Conservation (phyloP, 192 early-diverging fungal genomes). For the Backusella parvicylindrica region DNA sequence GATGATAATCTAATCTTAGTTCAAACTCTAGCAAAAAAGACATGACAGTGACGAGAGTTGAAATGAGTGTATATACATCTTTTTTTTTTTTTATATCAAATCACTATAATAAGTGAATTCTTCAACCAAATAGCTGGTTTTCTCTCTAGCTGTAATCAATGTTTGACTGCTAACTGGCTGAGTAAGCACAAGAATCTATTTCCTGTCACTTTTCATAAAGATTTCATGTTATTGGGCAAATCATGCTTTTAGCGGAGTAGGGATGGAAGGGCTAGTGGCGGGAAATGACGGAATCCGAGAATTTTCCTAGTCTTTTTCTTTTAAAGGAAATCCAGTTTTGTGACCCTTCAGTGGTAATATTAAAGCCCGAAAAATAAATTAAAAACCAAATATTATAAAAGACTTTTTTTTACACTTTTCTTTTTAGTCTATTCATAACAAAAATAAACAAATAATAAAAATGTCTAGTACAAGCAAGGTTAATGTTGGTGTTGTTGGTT, state of each 20-base stretch:
- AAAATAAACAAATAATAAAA: not conserved
- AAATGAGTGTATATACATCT: not conserved
- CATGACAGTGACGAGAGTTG: too few species aligned
- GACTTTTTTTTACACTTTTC: not conserved
- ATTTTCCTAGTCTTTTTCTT: not conserved
- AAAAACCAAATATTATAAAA: not conserved
- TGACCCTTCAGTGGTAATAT: not conserved
- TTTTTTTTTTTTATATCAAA: not conserved
- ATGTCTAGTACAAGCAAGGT: conserved; percentile 29
- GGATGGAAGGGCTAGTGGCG: not conserved
- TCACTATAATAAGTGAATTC: not conserved
- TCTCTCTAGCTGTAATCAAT: not conserved
- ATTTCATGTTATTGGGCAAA: not conserved
- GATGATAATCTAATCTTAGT: too few species aligned
- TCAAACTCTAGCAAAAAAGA: too few species aligned
- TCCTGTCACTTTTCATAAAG: not conserved
- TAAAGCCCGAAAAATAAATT: not conserved
- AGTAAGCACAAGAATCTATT: not conserved
- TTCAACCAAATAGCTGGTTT: not conserved
- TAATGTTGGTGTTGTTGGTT: conserved; percentile 67
- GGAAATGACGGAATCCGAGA: not conserved
- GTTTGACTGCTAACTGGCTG: not conserved
- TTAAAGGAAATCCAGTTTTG: not conserved
- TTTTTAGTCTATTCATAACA: not conserved
- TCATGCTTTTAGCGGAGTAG: not conserved